Conservation (phyloP, 768 basidiomycete genomes). For the Cystofilobasidium ferigula region DNA sequence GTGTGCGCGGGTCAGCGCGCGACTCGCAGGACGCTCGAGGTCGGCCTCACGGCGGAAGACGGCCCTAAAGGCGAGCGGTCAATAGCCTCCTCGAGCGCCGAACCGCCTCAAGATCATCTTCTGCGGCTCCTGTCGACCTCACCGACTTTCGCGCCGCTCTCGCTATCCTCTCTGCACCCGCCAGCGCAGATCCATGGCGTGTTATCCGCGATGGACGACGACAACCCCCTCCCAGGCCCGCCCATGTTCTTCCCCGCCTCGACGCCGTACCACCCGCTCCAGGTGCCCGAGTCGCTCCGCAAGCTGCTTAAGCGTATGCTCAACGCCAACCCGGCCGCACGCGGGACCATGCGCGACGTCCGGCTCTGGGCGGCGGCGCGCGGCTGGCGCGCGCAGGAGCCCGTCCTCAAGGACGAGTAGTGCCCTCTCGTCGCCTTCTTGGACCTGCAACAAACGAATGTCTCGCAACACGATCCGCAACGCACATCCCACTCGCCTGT, state of each 20-base stretch:
- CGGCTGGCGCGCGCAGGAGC: conserved; percentile 7
- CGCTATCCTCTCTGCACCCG: not conserved
- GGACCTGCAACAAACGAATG: no score
- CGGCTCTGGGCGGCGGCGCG: conserved; percentile 10
- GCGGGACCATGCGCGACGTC: conserved; percentile 15
- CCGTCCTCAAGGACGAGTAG: not conserved
- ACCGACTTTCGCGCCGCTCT: not conserved
- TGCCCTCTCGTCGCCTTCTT: no score
- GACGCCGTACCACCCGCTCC: conserved; percentile 11
- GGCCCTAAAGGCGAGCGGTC: no score
- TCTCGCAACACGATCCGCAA: no score
- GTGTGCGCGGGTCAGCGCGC: not conserved
- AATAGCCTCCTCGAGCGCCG: not conserved
- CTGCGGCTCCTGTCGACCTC: not conserved
- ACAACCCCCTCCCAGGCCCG: conserved; percentile 7
- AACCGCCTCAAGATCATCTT: not conserved
- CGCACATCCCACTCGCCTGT: no score
- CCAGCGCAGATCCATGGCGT: conserved; percentile 25
- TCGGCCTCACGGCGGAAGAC: not conserved
- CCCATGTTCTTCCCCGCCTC: conserved; percentile 22
- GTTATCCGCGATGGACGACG: conserved; percentile 27
- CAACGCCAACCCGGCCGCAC: not conserved
- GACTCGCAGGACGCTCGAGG: not conserved
- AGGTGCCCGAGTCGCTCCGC: conserved; percentile 12
- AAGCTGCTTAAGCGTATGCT: conserved; percentile 12